Evolutionary conservation across 352 stramenopile genomes (phyloP).

Genomic region (Pythium sp.): DNA sequence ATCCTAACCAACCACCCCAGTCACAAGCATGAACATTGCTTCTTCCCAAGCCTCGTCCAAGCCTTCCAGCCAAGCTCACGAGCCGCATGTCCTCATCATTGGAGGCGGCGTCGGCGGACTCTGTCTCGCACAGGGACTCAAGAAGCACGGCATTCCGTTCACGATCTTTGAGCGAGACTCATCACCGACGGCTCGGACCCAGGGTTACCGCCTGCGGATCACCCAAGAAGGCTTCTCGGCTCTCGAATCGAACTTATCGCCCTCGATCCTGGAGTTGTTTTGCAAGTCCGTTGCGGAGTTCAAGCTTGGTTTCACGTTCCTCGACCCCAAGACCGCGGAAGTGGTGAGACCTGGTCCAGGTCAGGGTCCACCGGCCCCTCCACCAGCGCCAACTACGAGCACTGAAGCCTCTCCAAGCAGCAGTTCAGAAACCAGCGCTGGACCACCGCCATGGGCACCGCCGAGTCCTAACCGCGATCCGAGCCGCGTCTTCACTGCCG

Average conservation of each 20-base stretch:
- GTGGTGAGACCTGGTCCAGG: background rate
- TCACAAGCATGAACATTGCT: too few species aligned
- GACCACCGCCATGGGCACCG: background rate
- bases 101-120: slow-evolving; percentile 52
- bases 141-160: slow-evolving; percentile 52
- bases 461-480: slow-evolving; percentile 2
- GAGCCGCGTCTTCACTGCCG: slow-evolving; percentile 22
- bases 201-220: slow-evolving; percentile 58
- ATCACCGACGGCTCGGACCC: slow-evolving; percentile 47
- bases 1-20: too few species aligned
- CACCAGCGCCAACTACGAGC: background rate
- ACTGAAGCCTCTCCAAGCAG: background rate
- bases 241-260: slow-evolving; percentile 36
- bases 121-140: slow-evolving; percentile 54
- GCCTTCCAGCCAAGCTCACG: background rate
- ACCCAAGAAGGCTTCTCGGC: slow-evolving; percentile 50
- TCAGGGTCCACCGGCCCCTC: slow-evolving; percentile 1
- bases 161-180: slow-evolving; percentile 61
- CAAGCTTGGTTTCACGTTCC: slow-evolving; percentile 35
- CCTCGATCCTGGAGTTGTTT: slow-evolving; percentile 47
- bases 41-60: background rate
- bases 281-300: slow-evolving; percentile 46
- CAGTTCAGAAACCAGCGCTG: background rate
- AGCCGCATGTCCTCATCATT: slow-evolving; percentile 38
- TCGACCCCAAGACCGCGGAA: slow-evolving; percentile 35